Evolutionary conservation across 768 basidiomycete genomes (phyloP), one percentile per base, ranked within the genome.

Genomic region (Pleurotus ostreatus): DNA sequence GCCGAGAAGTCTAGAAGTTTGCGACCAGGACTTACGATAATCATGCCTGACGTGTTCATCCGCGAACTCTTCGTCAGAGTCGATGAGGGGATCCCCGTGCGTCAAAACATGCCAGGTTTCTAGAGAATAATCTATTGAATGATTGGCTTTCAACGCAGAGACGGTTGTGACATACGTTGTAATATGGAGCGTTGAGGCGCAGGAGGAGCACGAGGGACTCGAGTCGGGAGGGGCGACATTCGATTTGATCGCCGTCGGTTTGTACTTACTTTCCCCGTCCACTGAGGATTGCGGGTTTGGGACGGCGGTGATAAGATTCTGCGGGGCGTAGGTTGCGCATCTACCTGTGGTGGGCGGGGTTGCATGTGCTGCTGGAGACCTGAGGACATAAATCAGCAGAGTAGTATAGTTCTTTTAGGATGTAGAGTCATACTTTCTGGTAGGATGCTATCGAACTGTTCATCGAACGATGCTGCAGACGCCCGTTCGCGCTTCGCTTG

Each of bases 21-120:
- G 30, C 38, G 53, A 61, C 11, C 45, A 25, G 1, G 37, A 66
- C 81, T 54, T 58, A 89, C 89, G 69, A 62, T 88, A 89, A 62
- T 90, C 89, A 46, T 79, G 71, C 30, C 83, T 79, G 37, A 79
- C 73, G 61, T 86, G 74, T 62, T 87, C 85, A 62, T 90, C 86
- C 12, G 74, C 77, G 47, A 72, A 70, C 63, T 88, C 86, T 43
- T 88, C 86, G 57, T 90, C 89, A 25, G 89, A 91, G 68, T 90
- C 88, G 49, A 76, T 70, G 25, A 91, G 72, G n/a, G 89, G 85
- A 64, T 92, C 89, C 38, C 82, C 80, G 26, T 78, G 82, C 52
- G 75, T 79, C 56, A 85, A 75, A 13, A 80, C 76, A 62, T 88
- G 82, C 86, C 86, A 91, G 13, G 89, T 84, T 65, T 90, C 89